phyloP scores from a whole-genome alignment of 2,329 filamentous ascomycete species.

The Cladosporium sp. region DNA sequence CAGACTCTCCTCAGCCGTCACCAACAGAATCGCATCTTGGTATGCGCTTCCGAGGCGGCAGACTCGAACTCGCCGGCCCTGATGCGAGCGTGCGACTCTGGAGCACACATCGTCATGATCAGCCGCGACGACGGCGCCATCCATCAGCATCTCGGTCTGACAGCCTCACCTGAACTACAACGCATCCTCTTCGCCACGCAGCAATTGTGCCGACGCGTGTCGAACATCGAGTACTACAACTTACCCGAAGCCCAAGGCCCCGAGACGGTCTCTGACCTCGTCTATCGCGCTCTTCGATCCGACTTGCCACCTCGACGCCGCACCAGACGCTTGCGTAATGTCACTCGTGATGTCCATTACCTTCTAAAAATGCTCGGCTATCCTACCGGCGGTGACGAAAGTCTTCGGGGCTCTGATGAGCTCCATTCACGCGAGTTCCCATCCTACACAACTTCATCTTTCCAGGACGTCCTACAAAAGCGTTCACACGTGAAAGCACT shows the following conservation, averaged over 20 bases:
- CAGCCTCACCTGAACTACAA: background rate
- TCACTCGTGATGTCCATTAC: background rate
- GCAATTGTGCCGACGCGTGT: background rate
- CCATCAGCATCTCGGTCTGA: background rate
- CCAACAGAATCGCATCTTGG: background rate
- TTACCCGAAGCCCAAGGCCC: background rate
- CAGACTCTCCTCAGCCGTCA: background rate
- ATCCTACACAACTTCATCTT: background rate
- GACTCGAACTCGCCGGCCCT: background rate
- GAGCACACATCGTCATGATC: background rate
- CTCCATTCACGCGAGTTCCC: background rate
- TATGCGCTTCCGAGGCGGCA: background rate
- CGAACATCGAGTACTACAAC: slow-evolving; percentile 2
- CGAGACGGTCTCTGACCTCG: background rate
- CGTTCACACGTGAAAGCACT: background rate
- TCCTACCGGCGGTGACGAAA: background rate
- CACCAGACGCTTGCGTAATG: background rate
- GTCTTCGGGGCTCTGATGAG: background rate
- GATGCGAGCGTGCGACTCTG: background rate
- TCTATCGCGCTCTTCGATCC: background rate
- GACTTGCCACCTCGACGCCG: background rate
- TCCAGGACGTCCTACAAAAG: background rate
- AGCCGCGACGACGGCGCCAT: background rate
- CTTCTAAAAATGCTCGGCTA: background rate
- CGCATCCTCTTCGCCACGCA: background rate